Evolutionary conservation across 108 stramenopile species (phyloP), one percentile per base, ranked within the genome.

Genomic region (Cyclotella choctawhatcheeana): DNA sequence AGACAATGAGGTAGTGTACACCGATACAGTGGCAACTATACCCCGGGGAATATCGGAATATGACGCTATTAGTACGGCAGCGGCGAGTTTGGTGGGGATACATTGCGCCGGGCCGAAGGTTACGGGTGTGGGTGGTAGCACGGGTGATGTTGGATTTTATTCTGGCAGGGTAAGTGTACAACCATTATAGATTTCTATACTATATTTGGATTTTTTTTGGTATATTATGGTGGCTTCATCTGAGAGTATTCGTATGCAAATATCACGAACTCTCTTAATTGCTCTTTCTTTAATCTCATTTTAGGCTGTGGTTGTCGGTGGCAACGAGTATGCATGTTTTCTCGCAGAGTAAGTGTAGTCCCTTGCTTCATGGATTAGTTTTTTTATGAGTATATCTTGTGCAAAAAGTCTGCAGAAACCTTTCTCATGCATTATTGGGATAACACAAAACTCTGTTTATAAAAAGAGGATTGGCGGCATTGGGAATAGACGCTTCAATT

Each of bases 301-400:
- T 3, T 79, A 86, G 70, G 87, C 85, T 1, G 90, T 91, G 12
- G 77, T 94, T 21, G 24, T 91, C 63, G 93, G 93, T 33, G 87
- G 90, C 21, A 83, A 71, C 58, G 88, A 88, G 13, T 77, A 87
- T 76, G 89, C 93, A 4, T 73, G 75, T 37, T 88, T 89, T 55
- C 63, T 85, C 22, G 86, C 90, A 29, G 83, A 88, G 67, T 89
- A 67, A 73, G 82, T 79, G 20, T 51, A 45, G 58, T 21, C 24
- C 7, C 27, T 27, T 29, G 17, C 58, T 47, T 56, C 21, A 29
- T 32, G 26, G 32, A 24, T n/a, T n/a, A n/a, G n/a, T n/a, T n/a
- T n/a, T n/a, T n/a, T n/a, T n/a, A n/a, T n/a, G n/a, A n/a, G n/a
- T n/a, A n/a, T n/a, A n/a, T n/a, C n/a, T n/a, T n/a, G n/a, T n/a